Conservation (phyloP, 331 rosid species). For the Saraca asoca region DNA sequence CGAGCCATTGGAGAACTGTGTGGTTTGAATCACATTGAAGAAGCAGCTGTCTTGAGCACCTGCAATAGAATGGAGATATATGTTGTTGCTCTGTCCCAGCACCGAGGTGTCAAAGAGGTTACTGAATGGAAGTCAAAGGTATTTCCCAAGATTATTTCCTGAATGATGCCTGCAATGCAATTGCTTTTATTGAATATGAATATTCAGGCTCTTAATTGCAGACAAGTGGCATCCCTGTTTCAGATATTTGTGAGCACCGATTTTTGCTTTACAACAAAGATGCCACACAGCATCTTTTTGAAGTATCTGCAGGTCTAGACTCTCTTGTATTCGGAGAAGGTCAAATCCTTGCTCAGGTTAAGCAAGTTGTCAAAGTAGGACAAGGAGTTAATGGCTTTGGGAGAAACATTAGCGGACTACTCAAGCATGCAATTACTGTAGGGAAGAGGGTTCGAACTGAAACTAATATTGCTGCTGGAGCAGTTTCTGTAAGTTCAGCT, state of each 20-base stretch:
- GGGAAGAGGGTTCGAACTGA: slow-evolving; percentile 97
- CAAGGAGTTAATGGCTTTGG: slow-evolving; percentile 95
- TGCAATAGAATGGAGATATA: slow-evolving; percentile 99
- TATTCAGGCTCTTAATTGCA: slow-evolving; percentile 48
- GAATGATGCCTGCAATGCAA: slow-evolving; percentile 1
- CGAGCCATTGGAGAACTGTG: slow-evolving; percentile 95
- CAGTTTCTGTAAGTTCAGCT: slow-evolving; percentile 98
- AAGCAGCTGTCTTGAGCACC: slow-evolving; percentile 97
- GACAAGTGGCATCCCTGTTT: slow-evolving; percentile 88
- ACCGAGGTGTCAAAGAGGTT: slow-evolving; percentile 98
- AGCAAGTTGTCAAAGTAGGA: slow-evolving; percentile 96
- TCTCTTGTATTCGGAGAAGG: slow-evolving; percentile 99
- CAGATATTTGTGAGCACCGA: slow-evolving; percentile 81
- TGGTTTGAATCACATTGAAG: slow-evolving; percentile 88
- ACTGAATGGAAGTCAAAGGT: slow-evolving; percentile 99
- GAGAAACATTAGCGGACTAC: slow-evolving; percentile 87
- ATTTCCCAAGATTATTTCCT: slow-evolving; percentile 21
- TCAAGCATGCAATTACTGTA: slow-evolving; percentile 96
- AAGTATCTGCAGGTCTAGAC: slow-evolving; percentile 96
- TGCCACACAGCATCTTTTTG: slow-evolving; percentile 88
- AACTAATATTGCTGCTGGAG: slow-evolving; percentile 95
- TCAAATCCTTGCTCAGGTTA: slow-evolving; percentile 98
- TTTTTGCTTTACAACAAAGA: slow-evolving; percentile 83
- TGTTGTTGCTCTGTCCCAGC: slow-evolving; percentile 92
- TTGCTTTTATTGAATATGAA: slow-evolving; percentile 3